These are phyloP conservation scores for Colletotrichum incanum DNA, from an alignment of 2,329 filamentous ascomycete genomes.

Conservation along the genomic window DNA sequence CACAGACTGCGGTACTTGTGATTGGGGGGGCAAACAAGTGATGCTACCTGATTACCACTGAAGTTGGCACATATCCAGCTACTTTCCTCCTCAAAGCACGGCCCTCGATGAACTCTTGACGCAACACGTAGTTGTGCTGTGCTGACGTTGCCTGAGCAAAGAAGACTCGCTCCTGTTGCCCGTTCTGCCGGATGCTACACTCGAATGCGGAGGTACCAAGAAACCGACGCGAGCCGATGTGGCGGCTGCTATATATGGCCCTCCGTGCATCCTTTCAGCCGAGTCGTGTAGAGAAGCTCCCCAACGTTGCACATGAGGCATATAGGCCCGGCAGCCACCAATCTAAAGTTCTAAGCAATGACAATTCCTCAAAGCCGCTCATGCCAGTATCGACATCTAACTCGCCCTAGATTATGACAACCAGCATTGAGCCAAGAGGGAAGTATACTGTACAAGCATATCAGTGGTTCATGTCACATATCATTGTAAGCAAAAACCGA, in stretches of 20 bases:
- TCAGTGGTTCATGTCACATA: conserved; percentile 20
- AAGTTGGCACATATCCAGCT: neutral
- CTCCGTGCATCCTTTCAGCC: conserved; percentile 7
- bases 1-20: neutral
- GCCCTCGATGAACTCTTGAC: neutral
- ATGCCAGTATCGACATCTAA: neutral
- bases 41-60: neutral
- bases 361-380: conserved; percentile 25
- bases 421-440: neutral
- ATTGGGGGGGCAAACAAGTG: neutral
- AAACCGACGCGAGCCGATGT: neutral
- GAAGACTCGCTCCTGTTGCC: neutral
- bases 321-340: neutral
- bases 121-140: neutral
- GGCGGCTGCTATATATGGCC: neutral
- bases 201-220: neutral
- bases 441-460: neutral
- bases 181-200: conserved; percentile 14
- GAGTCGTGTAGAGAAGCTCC: neutral
- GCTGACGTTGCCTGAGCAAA: conserved; percentile 1
- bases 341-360: neutral
- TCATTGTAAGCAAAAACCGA: conserved; percentile 15
- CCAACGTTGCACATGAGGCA: neutral
- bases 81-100: neutral
- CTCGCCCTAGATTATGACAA: neutral